phyloP scores from a whole-genome alignment of 1,139 yeast genomes.

The Suhomyces bribrorum region DNA sequence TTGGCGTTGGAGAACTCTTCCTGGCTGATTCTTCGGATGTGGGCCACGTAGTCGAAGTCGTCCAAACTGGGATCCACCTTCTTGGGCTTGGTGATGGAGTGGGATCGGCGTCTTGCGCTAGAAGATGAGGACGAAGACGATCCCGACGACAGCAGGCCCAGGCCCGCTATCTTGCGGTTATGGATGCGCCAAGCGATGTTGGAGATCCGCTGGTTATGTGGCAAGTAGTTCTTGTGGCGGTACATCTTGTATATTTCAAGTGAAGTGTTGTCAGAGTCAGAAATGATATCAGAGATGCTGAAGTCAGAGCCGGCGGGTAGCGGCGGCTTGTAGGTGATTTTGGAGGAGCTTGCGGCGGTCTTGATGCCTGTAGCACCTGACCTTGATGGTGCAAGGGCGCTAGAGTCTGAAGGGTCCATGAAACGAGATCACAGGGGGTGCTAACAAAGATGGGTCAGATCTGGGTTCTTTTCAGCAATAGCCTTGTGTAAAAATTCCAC shows the following conservation, averaged over 20 bases:
- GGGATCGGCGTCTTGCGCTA: slow-evolving; percentile 13
- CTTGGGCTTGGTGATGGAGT: slow-evolving; percentile 12
- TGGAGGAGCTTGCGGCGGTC: slow-evolving; percentile 7
- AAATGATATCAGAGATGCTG: slow-evolving; percentile 23
- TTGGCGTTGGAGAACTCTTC: slow-evolving; percentile 28
- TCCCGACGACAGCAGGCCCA: slow-evolving; percentile 1
- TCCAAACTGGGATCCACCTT: slow-evolving; percentile 33
- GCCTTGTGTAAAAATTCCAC: slow-evolving; percentile 89
- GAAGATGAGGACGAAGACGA: not conserved
- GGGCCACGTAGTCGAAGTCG: slow-evolving; percentile 52
- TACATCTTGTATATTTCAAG: slow-evolving; percentile 44
- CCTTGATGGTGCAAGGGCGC: not conserved
- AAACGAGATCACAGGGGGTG: too few species aligned
- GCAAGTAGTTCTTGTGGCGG: slow-evolving; percentile 43
- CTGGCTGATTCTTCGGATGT: slow-evolving; percentile 45
- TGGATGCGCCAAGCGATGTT: slow-evolving; percentile 53
- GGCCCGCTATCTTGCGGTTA: slow-evolving; percentile 29
- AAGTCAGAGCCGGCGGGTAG: slow-evolving; percentile 9
- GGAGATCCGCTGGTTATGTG: slow-evolving; percentile 45
- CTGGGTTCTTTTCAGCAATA: slow-evolving; percentile 68
- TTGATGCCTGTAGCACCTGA: not conserved
- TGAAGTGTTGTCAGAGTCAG: slow-evolving; percentile 36
- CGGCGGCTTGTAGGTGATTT: slow-evolving; percentile 16
- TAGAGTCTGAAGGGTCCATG: too few species aligned
- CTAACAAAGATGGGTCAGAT: too few species aligned